Base-by-base conservation (phyloP, 805 yeast genomes). In the Wickerhamiella bombiphila region DNA sequence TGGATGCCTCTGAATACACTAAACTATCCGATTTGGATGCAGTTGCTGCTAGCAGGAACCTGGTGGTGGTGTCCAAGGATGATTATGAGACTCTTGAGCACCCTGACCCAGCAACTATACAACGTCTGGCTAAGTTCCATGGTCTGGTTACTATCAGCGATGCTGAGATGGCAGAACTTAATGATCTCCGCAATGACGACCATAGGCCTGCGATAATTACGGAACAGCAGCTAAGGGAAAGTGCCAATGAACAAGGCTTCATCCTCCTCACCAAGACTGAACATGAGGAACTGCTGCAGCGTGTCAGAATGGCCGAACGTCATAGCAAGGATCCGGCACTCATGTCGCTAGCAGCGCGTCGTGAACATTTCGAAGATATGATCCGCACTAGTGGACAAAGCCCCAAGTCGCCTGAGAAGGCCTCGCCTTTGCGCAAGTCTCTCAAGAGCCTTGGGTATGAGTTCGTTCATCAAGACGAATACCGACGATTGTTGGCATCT, bases 391-490 rank as follows among this genome's bases (percentile, higher is more conserved):
- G 6, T 19, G n/a, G 13, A n/a, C 35, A 35, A n/a, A 19, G 17
- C n/a, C 34, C 43, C 2, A 34, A 35, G 14, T 13, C 43, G 2
- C 32, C 37, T 2, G 29, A 28, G 1, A 32, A 42, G 3, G 38
- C 42, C 11, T 37, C 48, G 9, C 40, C 42, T 9, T 31, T 39
- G 19, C 45, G 48, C 13, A 54, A 50, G 18, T 49, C 53, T 32
- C 45, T 58, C 18, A 47, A 44, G 18, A 45, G 53, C 2, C 47
- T 58, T 8, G 63, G 63, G 3, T 55, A 49, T 32, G 53, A 56
- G 14, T 54, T 59, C 0, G 53, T 59, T n/a, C 45, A 56, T 4
- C 43, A 40, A n/a, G 62, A 55, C 16, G 63, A 59, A 41, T 59
- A 57, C 43, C 50, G 51, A 39, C 46, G 52, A 14, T 47, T 59